Base-by-base conservation (phyloP, 2,329 filamentous ascomycete genomes). In the Clarireedia homoeocarpa region DNA sequence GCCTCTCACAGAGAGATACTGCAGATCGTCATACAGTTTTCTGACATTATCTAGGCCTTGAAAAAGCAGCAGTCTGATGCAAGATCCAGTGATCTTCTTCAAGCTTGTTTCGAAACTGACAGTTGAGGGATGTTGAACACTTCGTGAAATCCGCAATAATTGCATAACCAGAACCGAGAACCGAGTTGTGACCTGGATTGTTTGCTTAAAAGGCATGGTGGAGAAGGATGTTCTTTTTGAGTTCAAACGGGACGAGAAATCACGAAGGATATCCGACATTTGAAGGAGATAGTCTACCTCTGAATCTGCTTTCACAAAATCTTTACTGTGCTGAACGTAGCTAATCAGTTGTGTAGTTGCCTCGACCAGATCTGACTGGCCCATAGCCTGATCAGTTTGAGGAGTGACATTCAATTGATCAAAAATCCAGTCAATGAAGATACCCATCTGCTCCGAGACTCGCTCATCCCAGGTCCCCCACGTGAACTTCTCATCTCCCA, bases 371-470 rank as follows among this genome's bases (percentile, higher is more conserved):
- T 64, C 59, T 54, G 48, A 17, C 36, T 48, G 39, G 17, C 27
- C n/a, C 10, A 27, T 6, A 14, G 44, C 27, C 48, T 53, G 40
- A 46, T 6, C 14, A 12, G 48, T 14, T 10, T 48, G 40, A n/a
- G 23, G 42, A 30, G 49, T 20, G 20, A 45, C 26, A 46, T 59
- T 42, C 6, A 67, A 46, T 34, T 77, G 72, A 36, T 84, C 80
- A 10, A 71, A 66, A 34, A 85, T 70, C 67, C 76, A 81, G 66
- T 86, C 83, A 57, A 84, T 71, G n/a, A 83, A 69, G 40, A 85
- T 73, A 2, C 83, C 82, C 20, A 85, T 62, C 61, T 86, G 82
- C 3, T 82, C 84, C 1, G 83, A 85, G 2, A 77, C 75, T 34
- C 74, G 74, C 9, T 78, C 77, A 60, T 81, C 72, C 83, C 83